Conservation (phyloP, 1,284 basidiomycete species). For the Xerocomus amazonicus region DNA sequence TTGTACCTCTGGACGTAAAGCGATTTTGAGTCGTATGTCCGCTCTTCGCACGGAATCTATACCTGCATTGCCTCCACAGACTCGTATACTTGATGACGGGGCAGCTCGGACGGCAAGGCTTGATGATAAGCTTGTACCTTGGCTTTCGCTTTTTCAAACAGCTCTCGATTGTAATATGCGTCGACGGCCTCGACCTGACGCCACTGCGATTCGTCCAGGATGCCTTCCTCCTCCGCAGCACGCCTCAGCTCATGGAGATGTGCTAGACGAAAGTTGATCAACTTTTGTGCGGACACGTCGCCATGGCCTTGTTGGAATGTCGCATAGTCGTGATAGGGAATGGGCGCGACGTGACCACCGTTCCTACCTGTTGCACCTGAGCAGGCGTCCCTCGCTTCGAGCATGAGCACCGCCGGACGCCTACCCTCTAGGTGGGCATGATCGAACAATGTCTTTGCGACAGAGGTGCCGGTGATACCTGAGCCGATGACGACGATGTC, state of each 20-base stretch:
- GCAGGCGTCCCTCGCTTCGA: conserved; percentile 67
- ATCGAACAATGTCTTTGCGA: conserved; percentile 52
- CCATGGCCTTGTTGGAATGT: conserved; percentile 20
- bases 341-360: conserved; percentile 29
- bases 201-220: conserved; percentile 37
- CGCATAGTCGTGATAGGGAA: conserved; percentile 28
- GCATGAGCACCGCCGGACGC: conserved; percentile 49
- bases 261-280: conserved; percentile 30
- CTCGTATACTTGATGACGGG: conserved; percentile 31
- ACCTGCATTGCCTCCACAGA: conserved; percentile 37
- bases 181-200: conserved; percentile 44
- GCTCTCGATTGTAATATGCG: conserved; percentile 33
- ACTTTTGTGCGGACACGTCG: conserved; percentile 18
- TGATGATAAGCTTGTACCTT: conserved; percentile 35
- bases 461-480: conserved; percentile 63
- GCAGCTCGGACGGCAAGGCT: conserved; percentile 40
- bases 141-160: conserved; percentile 35
- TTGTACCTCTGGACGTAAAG: conserved; percentile 33
- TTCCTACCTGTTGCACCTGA: conserved; percentile 63
- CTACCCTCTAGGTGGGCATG: conserved; percentile 18
- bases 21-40: too few relatives aligned
- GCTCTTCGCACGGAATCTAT: neutral
- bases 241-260: conserved; percentile 27
- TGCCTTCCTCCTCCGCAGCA: conserved; percentile 30
- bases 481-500: conserved; percentile 69